Conservation (phyloP, 495 filamentous ascomycete genomes). For the Penicillium fimorum region DNA sequence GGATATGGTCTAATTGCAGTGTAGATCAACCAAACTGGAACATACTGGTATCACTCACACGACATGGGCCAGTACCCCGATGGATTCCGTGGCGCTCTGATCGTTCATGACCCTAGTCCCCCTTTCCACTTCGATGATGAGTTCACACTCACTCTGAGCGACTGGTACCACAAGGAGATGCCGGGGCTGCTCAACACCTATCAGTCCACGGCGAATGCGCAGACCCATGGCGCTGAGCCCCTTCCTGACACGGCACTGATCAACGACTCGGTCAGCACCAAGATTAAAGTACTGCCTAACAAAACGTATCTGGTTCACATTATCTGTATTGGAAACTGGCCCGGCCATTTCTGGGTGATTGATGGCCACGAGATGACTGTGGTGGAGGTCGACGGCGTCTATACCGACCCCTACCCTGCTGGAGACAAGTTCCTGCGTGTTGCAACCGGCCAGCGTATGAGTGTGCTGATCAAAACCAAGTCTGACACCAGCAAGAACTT, state of each 20-base stretch:
- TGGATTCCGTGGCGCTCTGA: conserved; percentile 69
- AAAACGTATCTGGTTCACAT: conserved; percentile 67
- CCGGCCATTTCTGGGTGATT: conserved; percentile 53
- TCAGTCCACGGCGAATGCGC: conserved; percentile 50
- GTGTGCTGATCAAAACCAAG: conserved; percentile 61
- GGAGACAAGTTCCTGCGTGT: conserved; percentile 59
- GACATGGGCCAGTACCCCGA: conserved; percentile 73
- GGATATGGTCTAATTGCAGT: conserved; percentile 25
- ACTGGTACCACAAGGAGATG: conserved; percentile 67
- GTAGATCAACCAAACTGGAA: conserved; percentile 68
- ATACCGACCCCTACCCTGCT: conserved; percentile 52
- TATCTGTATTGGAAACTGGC: conserved; percentile 63
- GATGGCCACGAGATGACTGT: conserved; percentile 59
- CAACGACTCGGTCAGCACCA: conserved; percentile 56
- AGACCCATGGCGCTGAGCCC: conserved; percentile 52
- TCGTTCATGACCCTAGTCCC: conserved; percentile 66
- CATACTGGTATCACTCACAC: conserved; percentile 88
- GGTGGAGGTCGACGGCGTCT: conserved; percentile 74
- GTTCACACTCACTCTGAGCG: conserved; percentile 59
- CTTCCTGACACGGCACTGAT: conserved; percentile 65
- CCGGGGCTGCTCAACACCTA: conserved; percentile 51
- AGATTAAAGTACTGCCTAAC: conserved; percentile 45
- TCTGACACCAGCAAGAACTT: conserved; percentile 45
- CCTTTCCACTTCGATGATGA: conserved; percentile 73
- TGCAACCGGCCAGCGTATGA: conserved; percentile 68